Evolutionary conservation across 1,284 basidiomycete genomes (phyloP), one percentile per base, ranked within the genome.

Genomic region (Heterobasidion occidentale): DNA sequence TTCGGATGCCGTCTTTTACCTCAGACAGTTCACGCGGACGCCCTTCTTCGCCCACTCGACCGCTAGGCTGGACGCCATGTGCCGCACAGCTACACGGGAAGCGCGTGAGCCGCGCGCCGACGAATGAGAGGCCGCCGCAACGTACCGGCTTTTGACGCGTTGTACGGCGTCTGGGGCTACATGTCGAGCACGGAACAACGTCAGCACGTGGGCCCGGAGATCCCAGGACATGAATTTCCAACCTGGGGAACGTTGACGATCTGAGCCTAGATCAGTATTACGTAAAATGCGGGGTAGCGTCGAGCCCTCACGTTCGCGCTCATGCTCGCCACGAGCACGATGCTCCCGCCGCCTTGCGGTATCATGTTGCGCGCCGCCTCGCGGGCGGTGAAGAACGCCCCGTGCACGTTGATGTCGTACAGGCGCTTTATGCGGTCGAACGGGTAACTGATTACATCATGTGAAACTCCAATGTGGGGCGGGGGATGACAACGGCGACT

Each of bases 391-490:
- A 88, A 96, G 77, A 92, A 94, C 15, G 86, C 82, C 53, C 94
- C 94, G 68, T 96, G 92, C 55, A 98, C 89, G 69, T 98, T 98
- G 77, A 98, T 86, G 67, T 94, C 92, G 66, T 90, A 90, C 54
- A 98, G 76, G 49, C 84, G 83, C 69, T 86, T 87, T 63, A 92
- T 84, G 59, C 88, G 85, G 62, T 91, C 86, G 57, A 85, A 83
- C 3, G 94, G 93, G 74, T 96, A 92, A 56, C 88, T 89, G 61
- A 6, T 36, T 53, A 48, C 15, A 51, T 15, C 46, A 33, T 19
- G 48, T 27, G 58, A 46, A 27, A 59, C 51, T 27, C 5, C 27
- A 27, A 27, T 34, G 33, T 9, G 46, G n/a, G 53, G 49, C 62
- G 52, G 61, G 52, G 58, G 54, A 36, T 38, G 38, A 42, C 11